Conservation (phyloP, 768 basidiomycete genomes). For the Mycena galopus region DNA sequence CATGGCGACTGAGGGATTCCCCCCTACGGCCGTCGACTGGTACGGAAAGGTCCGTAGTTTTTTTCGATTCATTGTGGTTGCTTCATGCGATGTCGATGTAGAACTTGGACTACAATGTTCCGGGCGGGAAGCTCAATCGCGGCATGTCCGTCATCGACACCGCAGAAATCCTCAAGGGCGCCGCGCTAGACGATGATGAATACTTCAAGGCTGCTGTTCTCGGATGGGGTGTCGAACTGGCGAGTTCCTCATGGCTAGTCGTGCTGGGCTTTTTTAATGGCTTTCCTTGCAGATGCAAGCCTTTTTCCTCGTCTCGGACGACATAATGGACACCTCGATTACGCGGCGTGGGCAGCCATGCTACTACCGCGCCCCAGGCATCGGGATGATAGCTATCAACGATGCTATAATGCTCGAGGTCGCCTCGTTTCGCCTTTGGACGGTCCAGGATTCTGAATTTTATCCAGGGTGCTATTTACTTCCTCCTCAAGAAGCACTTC, state of each 20-base stretch:
- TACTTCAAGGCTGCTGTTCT: constrained; percentile 90
- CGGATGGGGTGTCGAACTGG: constrained; percentile 97
- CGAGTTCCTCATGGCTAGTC: constrained; percentile 54
- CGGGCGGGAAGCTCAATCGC: constrained; percentile 95
- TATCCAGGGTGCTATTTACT: constrained; percentile 93
- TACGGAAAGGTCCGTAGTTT: constrained; percentile 72
- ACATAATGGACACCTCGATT: constrained; percentile 96
- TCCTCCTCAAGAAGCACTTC: constrained; percentile 90
- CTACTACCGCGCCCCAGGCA: constrained; percentile 80
- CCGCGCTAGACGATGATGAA: constrained; percentile 80
- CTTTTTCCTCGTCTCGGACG: constrained; percentile 96
- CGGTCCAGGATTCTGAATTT: too few species aligned
- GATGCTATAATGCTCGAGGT: constrained; percentile 98
- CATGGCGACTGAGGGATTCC: constrained; percentile 81
- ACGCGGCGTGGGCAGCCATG: constrained; percentile 96
- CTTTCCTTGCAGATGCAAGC: constrained; percentile 84
- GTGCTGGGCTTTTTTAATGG: background rate
- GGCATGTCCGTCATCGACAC: constrained; percentile 97
- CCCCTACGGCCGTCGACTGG: constrained; percentile 87
- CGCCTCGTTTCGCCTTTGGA: too few species aligned
- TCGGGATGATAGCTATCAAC: constrained; percentile 93
- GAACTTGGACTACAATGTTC: constrained; percentile 95
- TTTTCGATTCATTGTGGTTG: background rate
- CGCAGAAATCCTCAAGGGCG: constrained; percentile 86
- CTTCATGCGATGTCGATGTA: constrained; percentile 43